Conservation (phyloP, 2,329 filamentous ascomycete species). For the Claviceps digitariae region DNA sequence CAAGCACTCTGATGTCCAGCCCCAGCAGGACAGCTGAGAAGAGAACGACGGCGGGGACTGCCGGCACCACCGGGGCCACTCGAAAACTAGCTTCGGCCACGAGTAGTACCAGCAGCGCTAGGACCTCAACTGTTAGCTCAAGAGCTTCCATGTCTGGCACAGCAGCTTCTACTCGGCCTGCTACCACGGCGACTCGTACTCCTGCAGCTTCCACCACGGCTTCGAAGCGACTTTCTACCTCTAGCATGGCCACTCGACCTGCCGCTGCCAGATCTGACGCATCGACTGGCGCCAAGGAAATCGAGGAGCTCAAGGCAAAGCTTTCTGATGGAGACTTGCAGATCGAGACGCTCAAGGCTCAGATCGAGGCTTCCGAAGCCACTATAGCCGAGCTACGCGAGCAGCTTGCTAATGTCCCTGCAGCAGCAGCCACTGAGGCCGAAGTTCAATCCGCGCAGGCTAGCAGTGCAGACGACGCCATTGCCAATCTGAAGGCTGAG, state of each 20-base stretch:
- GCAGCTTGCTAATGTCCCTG: constrained; percentile 30
- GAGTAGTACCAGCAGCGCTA: constrained; percentile 23
- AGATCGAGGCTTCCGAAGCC: constrained; percentile 41
- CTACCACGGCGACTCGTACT: constrained; percentile 20
- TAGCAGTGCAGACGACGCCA: constrained; percentile 21
- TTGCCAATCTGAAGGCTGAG: constrained; percentile 35
- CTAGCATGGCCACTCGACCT: constrained; percentile 22
- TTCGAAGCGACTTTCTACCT: constrained; percentile 43
- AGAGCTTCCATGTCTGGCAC: constrained; percentile 17
- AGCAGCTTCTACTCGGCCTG: constrained; percentile 19
- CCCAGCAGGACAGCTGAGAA: constrained; percentile 21
- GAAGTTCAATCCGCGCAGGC: constrained; percentile 29
- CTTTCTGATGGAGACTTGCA: constrained; percentile 43
- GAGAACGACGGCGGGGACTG: constrained; percentile 21
- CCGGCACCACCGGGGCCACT: constrained; percentile 18
- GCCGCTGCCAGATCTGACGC: constrained; percentile 24
- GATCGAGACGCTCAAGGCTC: constrained; percentile 41
- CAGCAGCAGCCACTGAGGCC: constrained; percentile 20
- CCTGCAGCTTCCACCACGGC: constrained; percentile 29
- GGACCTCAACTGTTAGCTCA: constrained; percentile 19
- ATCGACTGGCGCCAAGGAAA: constrained; percentile 36
- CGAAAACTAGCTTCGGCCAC: constrained; percentile 22
- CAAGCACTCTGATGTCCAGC: constrained; percentile 29
- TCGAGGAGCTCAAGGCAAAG: constrained; percentile 47
- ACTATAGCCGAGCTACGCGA: constrained; percentile 41